phyloP scores from a whole-genome alignment of 1,139 yeast species.

The Petasospora fabianii region DNA sequence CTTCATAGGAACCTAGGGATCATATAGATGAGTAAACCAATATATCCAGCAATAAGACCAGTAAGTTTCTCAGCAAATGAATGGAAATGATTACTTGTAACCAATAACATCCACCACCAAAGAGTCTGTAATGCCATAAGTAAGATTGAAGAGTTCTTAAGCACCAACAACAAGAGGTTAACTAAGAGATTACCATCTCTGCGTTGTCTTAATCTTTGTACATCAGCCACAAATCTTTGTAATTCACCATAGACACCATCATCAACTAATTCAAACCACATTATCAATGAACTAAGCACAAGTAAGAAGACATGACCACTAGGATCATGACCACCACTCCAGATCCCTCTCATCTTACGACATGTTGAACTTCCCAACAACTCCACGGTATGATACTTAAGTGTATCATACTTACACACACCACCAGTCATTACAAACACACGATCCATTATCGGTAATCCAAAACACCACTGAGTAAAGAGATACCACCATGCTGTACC shows the following conservation, averaged over 20 bases:
- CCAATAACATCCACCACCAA: slow-evolving; percentile 87
- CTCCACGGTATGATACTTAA: slow-evolving; percentile 8
- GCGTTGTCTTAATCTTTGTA: slow-evolving; percentile 4
- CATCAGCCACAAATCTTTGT: slow-evolving; percentile 5
- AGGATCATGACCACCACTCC: slow-evolving; percentile 96
- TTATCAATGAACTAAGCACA: slow-evolving; percentile 64
- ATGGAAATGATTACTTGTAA: slow-evolving; percentile 86
- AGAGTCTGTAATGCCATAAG: slow-evolving; percentile 44
- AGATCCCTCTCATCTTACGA: slow-evolving; percentile 58
- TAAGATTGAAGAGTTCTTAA: slow-evolving; percentile 42
- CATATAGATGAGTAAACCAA: slow-evolving; percentile 41
- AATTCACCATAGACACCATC: slow-evolving; percentile 12
- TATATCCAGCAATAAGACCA: slow-evolving; percentile 60
- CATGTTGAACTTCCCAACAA: slow-evolving; percentile 47
- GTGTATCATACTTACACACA: slow-evolving; percentile 40
- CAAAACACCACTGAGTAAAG: slow-evolving; percentile 89
- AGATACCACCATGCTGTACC: slow-evolving; percentile 78
- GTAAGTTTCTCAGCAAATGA: slow-evolving; percentile 67
- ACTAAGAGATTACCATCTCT: not conserved
- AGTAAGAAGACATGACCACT: slow-evolving; percentile 88
- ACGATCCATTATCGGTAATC: slow-evolving; percentile 85
- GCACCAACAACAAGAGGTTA: slow-evolving; percentile 13
- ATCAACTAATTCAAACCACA: slow-evolving; percentile 58
- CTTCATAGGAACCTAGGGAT: slow-evolving; percentile 29
- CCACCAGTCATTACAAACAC: slow-evolving; percentile 85